These are phyloP conservation scores for Pseudocercospora pini-densiflorae DNA, from an alignment of 2,329 filamentous ascomycete genomes.

Conservation along the genomic window DNA sequence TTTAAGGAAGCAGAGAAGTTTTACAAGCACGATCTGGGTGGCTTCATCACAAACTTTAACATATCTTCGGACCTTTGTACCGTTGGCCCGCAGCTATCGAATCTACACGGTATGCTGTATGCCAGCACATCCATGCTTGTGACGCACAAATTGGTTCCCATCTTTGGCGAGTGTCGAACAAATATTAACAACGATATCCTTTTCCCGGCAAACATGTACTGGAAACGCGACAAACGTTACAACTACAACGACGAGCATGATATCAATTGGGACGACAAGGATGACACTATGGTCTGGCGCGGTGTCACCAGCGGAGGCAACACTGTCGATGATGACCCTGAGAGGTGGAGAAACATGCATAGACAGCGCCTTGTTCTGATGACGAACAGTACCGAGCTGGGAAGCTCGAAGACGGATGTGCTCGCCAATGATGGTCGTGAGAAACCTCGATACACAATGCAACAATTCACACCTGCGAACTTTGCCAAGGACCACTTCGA, in stretches of 20 bases:
- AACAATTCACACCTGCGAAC: conserved; percentile 33
- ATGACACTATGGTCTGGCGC: conserved; percentile 46
- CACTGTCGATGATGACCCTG: conserved; percentile 39
- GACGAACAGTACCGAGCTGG: conserved; percentile 40
- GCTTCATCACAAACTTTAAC: conserved; percentile 44
- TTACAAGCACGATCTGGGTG: conserved; percentile 51
- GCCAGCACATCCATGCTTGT: conserved; percentile 53
- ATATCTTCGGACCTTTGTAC: conserved; percentile 63
- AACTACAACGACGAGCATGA: conserved; percentile 56
- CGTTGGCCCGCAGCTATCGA: conserved; percentile 61
- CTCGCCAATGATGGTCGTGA: neutral
- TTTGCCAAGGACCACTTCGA: conserved; percentile 45
- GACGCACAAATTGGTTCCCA: conserved; percentile 38
- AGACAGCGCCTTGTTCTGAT: conserved; percentile 68
- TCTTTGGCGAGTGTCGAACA: conserved; percentile 54
- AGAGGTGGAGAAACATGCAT: conserved; percentile 73
- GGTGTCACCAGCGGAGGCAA: conserved; percentile 43
- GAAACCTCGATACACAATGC: conserved; percentile 9
- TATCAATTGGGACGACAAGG: conserved; percentile 55
- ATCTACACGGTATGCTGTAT: conserved; percentile 68
- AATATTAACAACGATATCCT: conserved; percentile 54
- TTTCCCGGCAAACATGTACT: conserved; percentile 50
- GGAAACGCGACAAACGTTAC: conserved; percentile 56
- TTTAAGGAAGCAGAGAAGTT: conserved; percentile 43
- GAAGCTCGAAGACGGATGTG: conserved; percentile 21